A percentile compares a stretch with the other conserved stretches of the same genome.
phyloP scores from a whole-genome alignment of 768 basidiomycete species.

The Podaxis mareebaensis region DNA sequence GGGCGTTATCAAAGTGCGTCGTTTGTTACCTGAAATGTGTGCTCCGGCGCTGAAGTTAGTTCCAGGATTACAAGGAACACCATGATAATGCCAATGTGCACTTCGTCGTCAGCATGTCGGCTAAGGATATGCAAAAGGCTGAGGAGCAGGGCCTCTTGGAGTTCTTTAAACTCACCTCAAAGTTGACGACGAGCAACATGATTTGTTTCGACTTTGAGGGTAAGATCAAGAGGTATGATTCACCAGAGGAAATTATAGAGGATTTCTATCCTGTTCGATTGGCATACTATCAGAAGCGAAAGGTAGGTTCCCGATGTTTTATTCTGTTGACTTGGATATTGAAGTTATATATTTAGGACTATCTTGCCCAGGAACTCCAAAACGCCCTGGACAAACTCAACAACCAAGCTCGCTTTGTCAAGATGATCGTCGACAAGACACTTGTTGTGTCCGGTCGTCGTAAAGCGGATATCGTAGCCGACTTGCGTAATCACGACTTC shows the following conservation, averaged over 20 bases:
- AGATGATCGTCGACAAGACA: constrained; percentile 90
- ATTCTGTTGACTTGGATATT: constrained; percentile 13
- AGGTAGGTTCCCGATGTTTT: constrained; percentile 48
- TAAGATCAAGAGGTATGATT: constrained; percentile 91
- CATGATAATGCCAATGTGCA: constrained; percentile 92
- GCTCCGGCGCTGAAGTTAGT: not conserved
- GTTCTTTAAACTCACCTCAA: constrained; percentile 85
- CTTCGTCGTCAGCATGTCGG: constrained; percentile 79
- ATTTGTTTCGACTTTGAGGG: constrained; percentile 96
- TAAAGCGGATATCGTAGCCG: constrained; percentile 81
- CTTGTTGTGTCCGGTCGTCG: constrained; percentile 85
- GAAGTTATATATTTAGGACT: constrained; percentile 54
- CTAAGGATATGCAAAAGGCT: constrained; percentile 81
- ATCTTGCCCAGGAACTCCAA: constrained; percentile 81
- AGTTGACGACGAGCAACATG: constrained; percentile 94
- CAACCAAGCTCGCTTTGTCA: constrained; percentile 95
- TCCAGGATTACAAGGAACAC: constrained; percentile 95
- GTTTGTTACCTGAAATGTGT: not conserved
- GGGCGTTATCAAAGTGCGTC: constrained; percentile 72
- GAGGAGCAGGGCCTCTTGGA: constrained; percentile 88
- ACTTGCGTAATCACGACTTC: constrained; percentile 84
- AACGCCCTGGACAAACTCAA: constrained; percentile 78
- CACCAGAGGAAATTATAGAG: constrained; percentile 88
- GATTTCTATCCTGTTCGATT: constrained; percentile 91
- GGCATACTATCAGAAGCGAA: constrained; percentile 93